Conservation (phyloP, 495 filamentous ascomycete genomes). For the Xylaria palmicola region DNA sequence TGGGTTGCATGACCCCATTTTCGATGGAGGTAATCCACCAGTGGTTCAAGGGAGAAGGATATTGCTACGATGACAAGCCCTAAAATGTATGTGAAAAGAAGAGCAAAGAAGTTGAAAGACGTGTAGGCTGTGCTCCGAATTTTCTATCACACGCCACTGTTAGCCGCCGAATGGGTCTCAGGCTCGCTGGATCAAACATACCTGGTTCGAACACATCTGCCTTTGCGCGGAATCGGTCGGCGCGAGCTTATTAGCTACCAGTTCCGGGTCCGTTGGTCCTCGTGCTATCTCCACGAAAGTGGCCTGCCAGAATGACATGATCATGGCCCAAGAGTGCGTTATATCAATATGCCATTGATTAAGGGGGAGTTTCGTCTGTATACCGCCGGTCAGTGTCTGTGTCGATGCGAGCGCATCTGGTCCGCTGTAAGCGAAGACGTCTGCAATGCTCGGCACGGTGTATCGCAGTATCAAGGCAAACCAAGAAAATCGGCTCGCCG, state of each 20-base stretch:
- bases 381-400: background rate
- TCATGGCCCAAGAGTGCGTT: conserved; percentile 4
- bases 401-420: background rate
- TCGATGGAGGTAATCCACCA: conserved; percentile 4
- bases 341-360: conserved; percentile 17
- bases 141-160: conserved; percentile 10
- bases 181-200: background rate
- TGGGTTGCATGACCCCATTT: background rate
- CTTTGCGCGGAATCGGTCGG: background rate
- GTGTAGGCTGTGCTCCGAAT: conserved; percentile 15
- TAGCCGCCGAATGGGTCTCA: background rate
- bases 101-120: conserved; percentile 21
- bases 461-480: background rate
- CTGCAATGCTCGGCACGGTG: background rate
- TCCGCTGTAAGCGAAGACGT: background rate
- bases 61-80: conserved; percentile 15
- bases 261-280: background rate
- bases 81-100: conserved; percentile 8
- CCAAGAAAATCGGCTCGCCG: background rate
- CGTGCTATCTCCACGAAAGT: background rate
- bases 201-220: conserved; percentile 6
- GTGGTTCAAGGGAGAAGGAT: conserved; percentile 15
- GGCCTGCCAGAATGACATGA: background rate
- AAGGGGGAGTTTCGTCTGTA: background rate
- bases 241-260: background rate